Conservation (phyloP, 2,329 filamentous ascomycete species). For the Knufia petricola region DNA sequence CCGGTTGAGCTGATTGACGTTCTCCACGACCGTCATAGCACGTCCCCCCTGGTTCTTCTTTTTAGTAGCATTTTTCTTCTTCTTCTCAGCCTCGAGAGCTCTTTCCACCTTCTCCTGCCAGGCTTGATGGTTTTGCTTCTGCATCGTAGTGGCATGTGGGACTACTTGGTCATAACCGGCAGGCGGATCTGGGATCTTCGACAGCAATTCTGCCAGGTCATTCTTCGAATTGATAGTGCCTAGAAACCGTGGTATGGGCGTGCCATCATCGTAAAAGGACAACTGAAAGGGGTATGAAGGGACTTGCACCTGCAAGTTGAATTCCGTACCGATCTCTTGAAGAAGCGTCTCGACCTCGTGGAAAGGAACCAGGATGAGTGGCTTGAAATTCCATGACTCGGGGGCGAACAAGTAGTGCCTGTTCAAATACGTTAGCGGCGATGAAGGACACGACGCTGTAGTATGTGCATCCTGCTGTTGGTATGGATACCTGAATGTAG, state of each 20-base stretch:
- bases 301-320: conserved; percentile 49
- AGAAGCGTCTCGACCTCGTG: conserved; percentile 58
- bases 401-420: conserved; percentile 61
- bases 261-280: conserved; percentile 51
- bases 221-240: conserved; percentile 44
- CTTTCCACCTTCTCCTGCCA: conserved; percentile 49
- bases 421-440: conserved; percentile 1
- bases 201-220: conserved; percentile 31
- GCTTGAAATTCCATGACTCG: conserved; percentile 36
- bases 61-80: conserved; percentile 39
- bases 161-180: conserved; percentile 22
- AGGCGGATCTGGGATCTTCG: conserved; percentile 26
- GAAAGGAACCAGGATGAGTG: conserved; percentile 59
- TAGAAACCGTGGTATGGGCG: conserved; percentile 59
- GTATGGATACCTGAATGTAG: too few species aligned
- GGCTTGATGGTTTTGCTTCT: conserved; percentile 18
- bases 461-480: too few species aligned
- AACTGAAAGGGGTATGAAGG: conserved; percentile 53
- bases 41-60: conserved; percentile 43
- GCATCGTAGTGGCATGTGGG: conserved; percentile 25
- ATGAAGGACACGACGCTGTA: neutral
- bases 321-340: conserved; percentile 49
- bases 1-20: conserved; percentile 49
- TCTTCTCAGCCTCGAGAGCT: conserved; percentile 41
- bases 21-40: conserved; percentile 41